Evolutionary conservation across 2,329 filamentous ascomycete species (phyloP).

Genomic region (Pezicula neosporulosa): DNA sequence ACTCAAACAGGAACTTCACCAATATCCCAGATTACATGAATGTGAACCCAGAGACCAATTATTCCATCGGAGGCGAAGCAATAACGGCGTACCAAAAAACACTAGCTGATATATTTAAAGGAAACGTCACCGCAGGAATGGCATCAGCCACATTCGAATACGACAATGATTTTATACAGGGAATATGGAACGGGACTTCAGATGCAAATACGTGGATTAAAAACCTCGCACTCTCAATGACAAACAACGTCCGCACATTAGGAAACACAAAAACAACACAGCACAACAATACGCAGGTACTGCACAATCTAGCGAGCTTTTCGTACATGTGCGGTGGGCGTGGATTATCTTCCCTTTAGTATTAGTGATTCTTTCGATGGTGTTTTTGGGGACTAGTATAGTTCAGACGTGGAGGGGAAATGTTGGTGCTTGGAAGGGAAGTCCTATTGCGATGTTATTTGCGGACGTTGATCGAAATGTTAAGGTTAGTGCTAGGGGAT

Average conservation of each 20-base stretch:
- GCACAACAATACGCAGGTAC: not conserved
- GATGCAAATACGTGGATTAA: not conserved
- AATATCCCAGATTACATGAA: too few relatives aligned
- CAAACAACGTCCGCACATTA: not conserved
- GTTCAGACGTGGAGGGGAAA: not conserved
- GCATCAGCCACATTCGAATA: too few relatives aligned
- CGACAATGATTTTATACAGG: not conserved
- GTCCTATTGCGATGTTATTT: not conserved
- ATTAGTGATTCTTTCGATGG: constrained; percentile 24
- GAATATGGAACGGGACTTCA: not conserved
- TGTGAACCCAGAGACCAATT: too few relatives aligned
- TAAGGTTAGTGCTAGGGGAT: not conserved
- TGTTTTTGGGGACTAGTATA: constrained; percentile 20
- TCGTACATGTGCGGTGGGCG: constrained; percentile 31
- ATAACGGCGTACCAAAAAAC: too few relatives aligned
- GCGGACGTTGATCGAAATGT: not conserved
- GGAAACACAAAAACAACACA: not conserved
- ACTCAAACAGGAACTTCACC: too few relatives aligned
- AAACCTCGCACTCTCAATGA: not conserved
- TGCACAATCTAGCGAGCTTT: constrained; percentile 19
- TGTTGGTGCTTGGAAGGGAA: not conserved
- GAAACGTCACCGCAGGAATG: too few relatives aligned
- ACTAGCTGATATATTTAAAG: too few relatives aligned
- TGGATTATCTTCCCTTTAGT: constrained; percentile 30
- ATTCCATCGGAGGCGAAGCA: too few relatives aligned